Conservation (phyloP, 139 green algal species). For the Volvox africanus region DNA sequence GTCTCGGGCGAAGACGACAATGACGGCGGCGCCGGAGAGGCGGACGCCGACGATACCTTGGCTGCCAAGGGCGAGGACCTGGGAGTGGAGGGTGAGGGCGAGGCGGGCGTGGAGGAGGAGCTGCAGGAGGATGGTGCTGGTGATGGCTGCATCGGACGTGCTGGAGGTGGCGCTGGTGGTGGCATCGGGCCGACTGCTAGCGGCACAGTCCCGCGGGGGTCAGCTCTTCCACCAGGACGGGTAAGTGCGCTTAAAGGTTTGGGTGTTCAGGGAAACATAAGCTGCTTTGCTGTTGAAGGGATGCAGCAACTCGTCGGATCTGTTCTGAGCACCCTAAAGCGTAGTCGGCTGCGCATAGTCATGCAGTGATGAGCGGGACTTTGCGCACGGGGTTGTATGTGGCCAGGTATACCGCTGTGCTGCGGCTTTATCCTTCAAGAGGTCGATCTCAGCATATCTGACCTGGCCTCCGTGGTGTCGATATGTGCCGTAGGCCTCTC, state of each 20-base stretch:
- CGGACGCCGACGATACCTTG: neutral
- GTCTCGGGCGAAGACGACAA: constrained; percentile 43
- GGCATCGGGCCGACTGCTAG: constrained; percentile 9
- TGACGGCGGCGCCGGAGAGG: constrained; percentile 12
- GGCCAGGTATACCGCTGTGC: too few relatives aligned
- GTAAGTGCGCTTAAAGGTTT: neutral
- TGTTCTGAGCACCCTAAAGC: too few relatives aligned
- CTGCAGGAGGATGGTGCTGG: neutral
- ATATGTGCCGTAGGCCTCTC: neutral
- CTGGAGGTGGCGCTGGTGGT: neutral
- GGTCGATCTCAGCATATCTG: too few relatives aligned
- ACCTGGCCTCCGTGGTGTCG: too few relatives aligned
- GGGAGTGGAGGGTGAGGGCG: constrained; percentile 21
- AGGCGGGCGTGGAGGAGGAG: constrained; percentile 27
- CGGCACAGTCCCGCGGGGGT: constrained; percentile 4
- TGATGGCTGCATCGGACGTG: neutral
- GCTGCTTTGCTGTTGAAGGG: too few relatives aligned
- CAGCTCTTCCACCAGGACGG: neutral
- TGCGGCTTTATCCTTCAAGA: too few relatives aligned
- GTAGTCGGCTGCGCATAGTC: too few relatives aligned
- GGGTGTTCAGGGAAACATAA: too few relatives aligned
- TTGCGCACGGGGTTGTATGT: too few relatives aligned
- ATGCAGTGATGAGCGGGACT: too few relatives aligned
- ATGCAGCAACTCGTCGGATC: too few relatives aligned
- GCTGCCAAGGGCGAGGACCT: constrained; percentile 40